A percentile compares a stretch with the other conserved stretches of the same genome.
These are phyloP conservation scores for Graphiopsis chlorocephala DNA, from an alignment of 2,329 filamentous ascomycete species.

Conservation along the genomic window DNA sequence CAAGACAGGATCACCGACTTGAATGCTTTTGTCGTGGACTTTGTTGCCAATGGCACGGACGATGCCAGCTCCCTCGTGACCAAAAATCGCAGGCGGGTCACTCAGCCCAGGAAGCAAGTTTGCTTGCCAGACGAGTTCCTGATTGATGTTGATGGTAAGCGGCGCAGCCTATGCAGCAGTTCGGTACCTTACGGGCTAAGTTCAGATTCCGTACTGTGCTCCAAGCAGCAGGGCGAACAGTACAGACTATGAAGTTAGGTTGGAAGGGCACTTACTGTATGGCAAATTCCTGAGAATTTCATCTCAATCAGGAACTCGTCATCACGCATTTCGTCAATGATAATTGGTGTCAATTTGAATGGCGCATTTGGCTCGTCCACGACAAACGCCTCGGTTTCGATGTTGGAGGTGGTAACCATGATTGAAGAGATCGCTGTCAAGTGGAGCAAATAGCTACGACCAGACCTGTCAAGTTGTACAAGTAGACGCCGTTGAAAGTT, in stretches of 20 bases:
- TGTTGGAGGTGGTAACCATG: background rate
- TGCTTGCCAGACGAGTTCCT: slow-evolving; percentile 24
- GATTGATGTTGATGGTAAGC: background rate
- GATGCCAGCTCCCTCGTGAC: slow-evolving; percentile 22
- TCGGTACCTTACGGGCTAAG: too few relatives aligned
- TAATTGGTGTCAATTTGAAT: slow-evolving; percentile 23
- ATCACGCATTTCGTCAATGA: slow-evolving; percentile 20
- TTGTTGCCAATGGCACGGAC: slow-evolving; percentile 18
- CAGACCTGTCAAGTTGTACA: background rate
- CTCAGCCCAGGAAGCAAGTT: slow-evolving; percentile 18
- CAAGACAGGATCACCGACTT: slow-evolving; percentile 1
- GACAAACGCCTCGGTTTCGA: slow-evolving; percentile 3
- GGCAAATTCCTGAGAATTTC: slow-evolving; percentile 25
- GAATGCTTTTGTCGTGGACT: slow-evolving; percentile 16
- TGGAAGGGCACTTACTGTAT: slow-evolving; percentile 14
- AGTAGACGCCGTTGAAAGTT: background rate
- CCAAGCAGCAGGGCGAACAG: background rate
- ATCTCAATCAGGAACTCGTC: slow-evolving; percentile 24
- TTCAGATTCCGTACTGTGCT: background rate
- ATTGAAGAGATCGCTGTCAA: background rate
- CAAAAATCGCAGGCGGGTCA: slow-evolving; percentile 21
- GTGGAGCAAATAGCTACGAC: background rate
- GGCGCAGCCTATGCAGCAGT: background rate
- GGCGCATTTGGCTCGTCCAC: slow-evolving; percentile 44
- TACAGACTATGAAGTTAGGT: background rate